Evolutionary conservation across 1,284 basidiomycete species (phyloP).

Genomic region (Chondrostereum purpureum): DNA sequence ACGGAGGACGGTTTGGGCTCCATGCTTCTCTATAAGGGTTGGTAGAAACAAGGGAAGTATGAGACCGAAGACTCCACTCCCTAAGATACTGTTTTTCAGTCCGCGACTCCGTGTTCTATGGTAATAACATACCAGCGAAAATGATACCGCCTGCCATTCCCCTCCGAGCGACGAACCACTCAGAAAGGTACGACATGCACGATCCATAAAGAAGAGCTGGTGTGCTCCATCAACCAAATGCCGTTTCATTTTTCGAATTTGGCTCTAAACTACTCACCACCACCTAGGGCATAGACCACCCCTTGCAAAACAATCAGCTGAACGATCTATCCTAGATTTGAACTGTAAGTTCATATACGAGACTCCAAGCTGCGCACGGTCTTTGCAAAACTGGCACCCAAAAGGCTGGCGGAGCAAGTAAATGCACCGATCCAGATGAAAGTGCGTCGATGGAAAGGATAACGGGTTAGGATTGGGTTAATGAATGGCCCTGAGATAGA

Average conservation of each 20-base stretch:
- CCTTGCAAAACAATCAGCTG: conserved; percentile 31
- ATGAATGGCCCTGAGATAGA: conserved; percentile 19
- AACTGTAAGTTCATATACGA: conserved; percentile 4
- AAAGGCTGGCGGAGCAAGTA: conserved; percentile 23
- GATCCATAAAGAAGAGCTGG: conserved; percentile 30
- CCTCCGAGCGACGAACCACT: conserved; percentile 35
- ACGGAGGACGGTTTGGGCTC: conserved; percentile 22
- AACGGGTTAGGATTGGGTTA: conserved; percentile 22
- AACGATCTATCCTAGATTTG: conserved; percentile 19
- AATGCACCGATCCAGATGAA: conserved; percentile 25
- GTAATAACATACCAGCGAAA: conserved; percentile 25
- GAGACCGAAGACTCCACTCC: conserved; percentile 29
- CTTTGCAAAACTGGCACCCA: conserved; percentile 28
- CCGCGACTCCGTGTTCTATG: not conserved
- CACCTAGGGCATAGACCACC: conserved; percentile 30
- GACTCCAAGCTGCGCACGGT: conserved; percentile 15
- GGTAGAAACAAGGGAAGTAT: conserved; percentile 30
- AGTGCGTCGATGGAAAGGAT: conserved; percentile 22
- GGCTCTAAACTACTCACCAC: conserved; percentile 19
- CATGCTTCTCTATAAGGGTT: conserved; percentile 21
- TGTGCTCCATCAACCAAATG: not conserved
- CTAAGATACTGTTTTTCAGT: conserved; percentile 10
- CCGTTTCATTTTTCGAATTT: not conserved
- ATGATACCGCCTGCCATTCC: conserved; percentile 37
- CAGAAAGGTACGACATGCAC: conserved; percentile 30